Conservation (phyloP, 2,329 filamentous ascomycete genomes). For the Ascochyta fabae region DNA sequence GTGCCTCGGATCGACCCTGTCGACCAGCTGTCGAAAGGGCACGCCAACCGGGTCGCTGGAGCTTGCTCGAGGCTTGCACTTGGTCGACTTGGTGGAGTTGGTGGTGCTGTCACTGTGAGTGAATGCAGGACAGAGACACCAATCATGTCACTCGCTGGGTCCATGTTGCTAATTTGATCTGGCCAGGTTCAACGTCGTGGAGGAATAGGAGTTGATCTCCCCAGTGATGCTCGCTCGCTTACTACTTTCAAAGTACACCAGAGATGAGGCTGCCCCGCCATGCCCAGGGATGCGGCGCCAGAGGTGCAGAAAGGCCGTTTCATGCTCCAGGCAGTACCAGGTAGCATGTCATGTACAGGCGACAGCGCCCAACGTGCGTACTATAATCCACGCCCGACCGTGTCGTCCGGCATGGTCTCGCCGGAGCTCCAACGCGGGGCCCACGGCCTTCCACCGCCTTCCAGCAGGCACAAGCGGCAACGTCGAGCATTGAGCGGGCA, state of each 20-base stretch:
- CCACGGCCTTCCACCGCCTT: slow-evolving; percentile 41
- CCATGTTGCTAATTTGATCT: too few relatives aligned
- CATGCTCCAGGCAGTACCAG: slow-evolving; percentile 25
- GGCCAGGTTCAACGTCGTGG: too few relatives aligned
- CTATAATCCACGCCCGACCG: too few relatives aligned
- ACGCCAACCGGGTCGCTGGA: slow-evolving; percentile 23
- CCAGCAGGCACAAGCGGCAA: slow-evolving; percentile 21
- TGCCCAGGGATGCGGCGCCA: slow-evolving; percentile 25
- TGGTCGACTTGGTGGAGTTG: too few relatives aligned
- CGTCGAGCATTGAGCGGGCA: background rate
- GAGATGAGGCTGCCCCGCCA: slow-evolving; percentile 13
- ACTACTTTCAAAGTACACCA: too few relatives aligned
- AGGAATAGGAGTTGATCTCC: too few relatives aligned
- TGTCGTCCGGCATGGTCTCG: background rate
- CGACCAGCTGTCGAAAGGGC: slow-evolving; percentile 14
- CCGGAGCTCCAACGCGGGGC: slow-evolving; percentile 26
- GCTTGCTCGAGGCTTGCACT: slow-evolving; percentile 9
- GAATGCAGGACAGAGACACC: background rate
- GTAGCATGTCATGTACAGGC: slow-evolving; percentile 19
- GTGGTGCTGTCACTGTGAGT: background rate
- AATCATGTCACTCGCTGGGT: slow-evolving; percentile 6
- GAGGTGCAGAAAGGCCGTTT: slow-evolving; percentile 21
- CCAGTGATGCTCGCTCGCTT: too few relatives aligned
- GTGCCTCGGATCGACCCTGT: slow-evolving; percentile 17
- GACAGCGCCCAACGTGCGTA: slow-evolving; percentile 27